Percentiles rank a stretch among this genome's conserved stretches.
Conservation (phyloP, 2,329 filamentous ascomycete genomes). For the Whalleya microplaca region DNA sequence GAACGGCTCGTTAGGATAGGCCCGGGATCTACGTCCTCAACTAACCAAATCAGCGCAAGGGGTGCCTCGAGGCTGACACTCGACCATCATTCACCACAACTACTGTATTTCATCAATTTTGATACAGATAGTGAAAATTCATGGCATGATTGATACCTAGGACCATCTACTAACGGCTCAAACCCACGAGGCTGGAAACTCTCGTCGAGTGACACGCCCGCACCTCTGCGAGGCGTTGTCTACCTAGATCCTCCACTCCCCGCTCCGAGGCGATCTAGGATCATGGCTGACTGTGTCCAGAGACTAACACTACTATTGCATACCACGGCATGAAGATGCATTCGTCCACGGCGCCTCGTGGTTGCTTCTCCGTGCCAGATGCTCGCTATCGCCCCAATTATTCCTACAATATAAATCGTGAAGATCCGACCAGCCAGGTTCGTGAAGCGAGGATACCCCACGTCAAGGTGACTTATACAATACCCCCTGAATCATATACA, state of each 20-base stretch:
- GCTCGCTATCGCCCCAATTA: not conserved
- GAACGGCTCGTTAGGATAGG: constrained; percentile 29
- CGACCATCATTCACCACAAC: constrained; percentile 24
- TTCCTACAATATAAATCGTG: not conserved
- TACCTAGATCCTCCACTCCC: constrained; percentile 24
- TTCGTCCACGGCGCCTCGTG: not conserved
- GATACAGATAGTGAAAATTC: constrained; percentile 8
- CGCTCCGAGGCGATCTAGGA: constrained; percentile 25
- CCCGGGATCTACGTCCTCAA: constrained; percentile 31
- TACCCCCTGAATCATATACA: constrained; percentile 5
- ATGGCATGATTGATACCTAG: not conserved
- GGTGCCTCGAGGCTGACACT: constrained; percentile 28
- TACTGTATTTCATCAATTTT: constrained; percentile 4
- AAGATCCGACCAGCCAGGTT: not conserved
- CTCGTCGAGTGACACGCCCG: constrained; percentile 26
- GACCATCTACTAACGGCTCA: constrained; percentile 4
- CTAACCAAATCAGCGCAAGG: constrained; percentile 30
- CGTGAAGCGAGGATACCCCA: not conserved
- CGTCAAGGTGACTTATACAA: not conserved
- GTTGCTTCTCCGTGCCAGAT: not conserved
- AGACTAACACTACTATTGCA: constrained; percentile 12
- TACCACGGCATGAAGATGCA: constrained; percentile 7
- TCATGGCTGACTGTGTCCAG: constrained; percentile 14
- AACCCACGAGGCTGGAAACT: constrained; percentile 11
- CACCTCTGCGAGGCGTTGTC: constrained; percentile 23